Evolutionary conservation across 1,284 basidiomycete genomes (phyloP).

Genomic region (Ustilago esculenta): DNA sequence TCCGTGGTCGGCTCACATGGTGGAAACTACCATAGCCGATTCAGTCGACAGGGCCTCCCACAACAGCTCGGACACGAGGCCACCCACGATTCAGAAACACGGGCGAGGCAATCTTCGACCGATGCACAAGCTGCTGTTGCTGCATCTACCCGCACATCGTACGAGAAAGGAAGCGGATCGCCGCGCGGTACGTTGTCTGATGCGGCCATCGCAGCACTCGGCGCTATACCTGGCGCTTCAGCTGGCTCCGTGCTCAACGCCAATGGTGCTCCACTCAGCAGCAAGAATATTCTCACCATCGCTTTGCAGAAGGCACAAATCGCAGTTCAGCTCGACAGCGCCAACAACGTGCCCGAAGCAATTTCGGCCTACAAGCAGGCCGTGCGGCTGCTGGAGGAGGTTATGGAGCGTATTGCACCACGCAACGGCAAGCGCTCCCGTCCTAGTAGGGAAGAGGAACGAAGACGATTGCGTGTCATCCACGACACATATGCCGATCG

Average conservation of each 20-base stretch:
- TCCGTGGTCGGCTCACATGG: conserved; percentile 26
- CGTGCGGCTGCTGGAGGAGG: conserved; percentile 67
- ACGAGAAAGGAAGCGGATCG: conserved; percentile 8
- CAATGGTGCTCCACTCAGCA: conserved; percentile 54
- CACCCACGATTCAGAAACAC: conserved; percentile 2
- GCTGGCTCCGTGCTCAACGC: conserved; percentile 45
- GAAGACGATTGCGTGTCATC: conserved; percentile 65
- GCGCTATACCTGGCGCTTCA: conserved; percentile 42
- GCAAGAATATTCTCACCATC: conserved; percentile 68
- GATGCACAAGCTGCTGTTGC: neutral
- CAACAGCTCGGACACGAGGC: conserved; percentile 9
- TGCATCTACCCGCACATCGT: conserved; percentile 9
- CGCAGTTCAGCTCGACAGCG: conserved; percentile 68
- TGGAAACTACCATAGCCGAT: conserved; percentile 36
- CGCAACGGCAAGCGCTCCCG: conserved; percentile 50
- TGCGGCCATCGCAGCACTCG: conserved; percentile 44
- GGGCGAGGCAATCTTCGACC: neutral
- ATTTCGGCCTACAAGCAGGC: conserved; percentile 67
- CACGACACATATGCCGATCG: conserved; percentile 69
- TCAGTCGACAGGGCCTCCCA: conserved; percentile 28
- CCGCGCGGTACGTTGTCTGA: conserved; percentile 46
- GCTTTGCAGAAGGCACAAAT: conserved; percentile 68
- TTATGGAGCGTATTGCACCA: conserved; percentile 68
- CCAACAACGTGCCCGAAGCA: conserved; percentile 67
- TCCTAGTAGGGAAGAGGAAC: conserved; percentile 65